phyloP scores from a whole-genome alignment of 176 grass and related monocot genomes.

The Lolium multiflorum region DNA sequence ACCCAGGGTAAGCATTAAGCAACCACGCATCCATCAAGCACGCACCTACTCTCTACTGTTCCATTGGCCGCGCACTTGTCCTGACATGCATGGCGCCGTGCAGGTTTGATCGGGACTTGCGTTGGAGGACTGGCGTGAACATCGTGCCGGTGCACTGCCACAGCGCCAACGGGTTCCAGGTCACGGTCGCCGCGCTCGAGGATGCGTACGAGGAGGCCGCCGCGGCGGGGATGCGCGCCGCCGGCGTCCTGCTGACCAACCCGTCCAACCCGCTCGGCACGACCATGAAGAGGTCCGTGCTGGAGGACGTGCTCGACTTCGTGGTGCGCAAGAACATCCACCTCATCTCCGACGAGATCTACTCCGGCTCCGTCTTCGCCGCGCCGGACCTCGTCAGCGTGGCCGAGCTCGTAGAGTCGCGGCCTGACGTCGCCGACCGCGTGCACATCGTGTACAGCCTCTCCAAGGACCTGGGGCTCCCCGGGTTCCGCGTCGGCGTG shows the following conservation, averaged over 20 bases:
- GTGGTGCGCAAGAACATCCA: constrained; percentile 66
- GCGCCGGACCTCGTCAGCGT: constrained; percentile 73
- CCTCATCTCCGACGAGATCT: constrained; percentile 95
- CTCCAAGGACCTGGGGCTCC: constrained; percentile 85
- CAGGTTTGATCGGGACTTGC: constrained; percentile 82
- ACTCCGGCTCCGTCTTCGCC: constrained; percentile 84
- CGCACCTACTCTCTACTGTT: not conserved
- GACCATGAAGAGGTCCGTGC: constrained; percentile 40
- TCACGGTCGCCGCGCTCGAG: constrained; percentile 62
- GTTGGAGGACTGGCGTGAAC: constrained; percentile 86
- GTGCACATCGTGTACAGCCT: constrained; percentile 96
- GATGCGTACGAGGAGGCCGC: constrained; percentile 55
- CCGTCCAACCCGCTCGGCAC: constrained; percentile 88
- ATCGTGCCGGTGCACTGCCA: constrained; percentile 80
- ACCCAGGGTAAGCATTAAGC: constrained; percentile 84
- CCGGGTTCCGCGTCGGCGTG: constrained; percentile 75
- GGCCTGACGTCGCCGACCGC: constrained; percentile 40
- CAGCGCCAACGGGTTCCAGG: constrained; percentile 77
- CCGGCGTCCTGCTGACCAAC: constrained; percentile 77
- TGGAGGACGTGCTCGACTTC: constrained; percentile 69
- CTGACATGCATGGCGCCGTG: constrained; percentile 54
- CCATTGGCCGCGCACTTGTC: constrained; percentile 7
- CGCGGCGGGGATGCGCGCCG: constrained; percentile 48
- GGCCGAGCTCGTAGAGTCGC: constrained; percentile 66
- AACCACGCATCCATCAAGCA: not conserved